phyloP scores from a whole-genome alignment of 169 alveolate genomes.

The Plasmodium billcollinsi region DNA sequence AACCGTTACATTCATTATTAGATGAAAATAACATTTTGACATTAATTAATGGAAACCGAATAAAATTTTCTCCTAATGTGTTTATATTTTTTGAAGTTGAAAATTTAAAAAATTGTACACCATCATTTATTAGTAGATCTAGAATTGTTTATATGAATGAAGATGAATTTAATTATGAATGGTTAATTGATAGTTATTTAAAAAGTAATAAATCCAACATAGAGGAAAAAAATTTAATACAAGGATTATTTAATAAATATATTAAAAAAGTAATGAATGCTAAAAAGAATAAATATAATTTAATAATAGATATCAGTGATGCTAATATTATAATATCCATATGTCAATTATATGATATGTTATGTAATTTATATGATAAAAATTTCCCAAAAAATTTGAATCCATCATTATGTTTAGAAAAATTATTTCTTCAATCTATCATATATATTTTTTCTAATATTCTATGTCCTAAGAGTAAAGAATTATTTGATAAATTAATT shows the following conservation, averaged over 20 bases:
- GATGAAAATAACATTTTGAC: conserved; percentile 98
- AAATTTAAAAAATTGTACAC: conserved; percentile 96
- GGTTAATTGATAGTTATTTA: conserved; percentile 70
- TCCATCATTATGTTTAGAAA: conserved; percentile 74
- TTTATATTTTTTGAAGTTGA: conserved; percentile 94
- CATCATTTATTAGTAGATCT: conserved; percentile 98
- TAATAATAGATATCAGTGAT: conserved; percentile 76
- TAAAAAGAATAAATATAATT: conserved; percentile 43
- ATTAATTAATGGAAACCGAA: conserved; percentile 97
- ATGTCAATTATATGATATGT: conserved; percentile 74
- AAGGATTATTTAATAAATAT: conserved; percentile 74
- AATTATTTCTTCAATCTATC: conserved; percentile 71
- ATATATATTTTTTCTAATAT: conserved; percentile 64
- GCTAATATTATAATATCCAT: conserved; percentile 68
- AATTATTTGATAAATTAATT: conserved; percentile 38
- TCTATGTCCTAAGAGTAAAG: conserved; percentile 65
- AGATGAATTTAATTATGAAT: conserved; percentile 90
- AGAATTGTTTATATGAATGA: conserved; percentile 98
- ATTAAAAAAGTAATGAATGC: conserved; percentile 75
- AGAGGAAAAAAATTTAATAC: conserved; percentile 71
- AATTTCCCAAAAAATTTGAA: conserved; percentile 67
- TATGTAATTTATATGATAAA: conserved; percentile 73
- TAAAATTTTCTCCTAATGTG: conserved; percentile 90
- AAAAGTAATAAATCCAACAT: conserved; percentile 19
- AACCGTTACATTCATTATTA: conserved; percentile 97